phyloP scores from a whole-genome alignment of 2,329 filamentous ascomycete genomes.

The Alternaria gansuensis region DNA sequence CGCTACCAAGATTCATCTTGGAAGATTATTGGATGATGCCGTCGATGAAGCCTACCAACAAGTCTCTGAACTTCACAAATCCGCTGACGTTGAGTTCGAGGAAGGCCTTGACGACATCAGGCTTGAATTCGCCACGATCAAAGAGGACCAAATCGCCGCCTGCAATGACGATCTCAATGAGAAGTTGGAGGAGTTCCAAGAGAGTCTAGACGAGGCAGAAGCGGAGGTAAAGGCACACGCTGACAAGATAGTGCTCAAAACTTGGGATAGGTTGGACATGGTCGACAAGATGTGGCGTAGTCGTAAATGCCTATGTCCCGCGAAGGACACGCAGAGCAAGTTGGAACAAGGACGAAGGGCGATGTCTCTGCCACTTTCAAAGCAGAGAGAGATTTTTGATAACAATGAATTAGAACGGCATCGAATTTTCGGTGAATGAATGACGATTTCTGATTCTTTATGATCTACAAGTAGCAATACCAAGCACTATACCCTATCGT shows the following conservation, averaged over 20 bases:
- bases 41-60: slow-evolving; percentile 7
- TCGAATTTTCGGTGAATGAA: background rate
- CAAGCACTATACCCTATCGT: background rate
- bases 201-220: slow-evolving; percentile 6
- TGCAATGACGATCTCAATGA: slow-evolving; percentile 12
- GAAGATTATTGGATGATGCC: background rate
- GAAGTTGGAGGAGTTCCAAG: slow-evolving; percentile 10
- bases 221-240: slow-evolving; percentile 5
- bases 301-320: background rate
- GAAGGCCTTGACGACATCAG: slow-evolving; percentile 4
- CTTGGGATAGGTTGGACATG: slow-evolving; percentile 6
- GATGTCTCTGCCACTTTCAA: slow-evolving; percentile 10
- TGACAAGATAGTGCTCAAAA: slow-evolving; percentile 3
- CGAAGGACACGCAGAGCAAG: background rate
- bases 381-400: background rate
- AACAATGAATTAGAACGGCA: background rate
- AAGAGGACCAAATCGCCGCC: slow-evolving; percentile 10
- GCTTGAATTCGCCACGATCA: slow-evolving; percentile 6
- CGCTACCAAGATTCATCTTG: slow-evolving; percentile 1
- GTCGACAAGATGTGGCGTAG: background rate
- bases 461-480: background rate
- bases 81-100: slow-evolving; percentile 5
- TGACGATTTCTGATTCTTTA: background rate
- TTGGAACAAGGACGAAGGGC: slow-evolving; percentile 4
- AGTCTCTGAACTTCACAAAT: slow-evolving; percentile 6